Percentiles rank a stretch among this genome's conserved stretches.
phyloP scores from a whole-genome alignment of 2,329 filamentous ascomycete genomes.

The Ascochyta pisi region DNA sequence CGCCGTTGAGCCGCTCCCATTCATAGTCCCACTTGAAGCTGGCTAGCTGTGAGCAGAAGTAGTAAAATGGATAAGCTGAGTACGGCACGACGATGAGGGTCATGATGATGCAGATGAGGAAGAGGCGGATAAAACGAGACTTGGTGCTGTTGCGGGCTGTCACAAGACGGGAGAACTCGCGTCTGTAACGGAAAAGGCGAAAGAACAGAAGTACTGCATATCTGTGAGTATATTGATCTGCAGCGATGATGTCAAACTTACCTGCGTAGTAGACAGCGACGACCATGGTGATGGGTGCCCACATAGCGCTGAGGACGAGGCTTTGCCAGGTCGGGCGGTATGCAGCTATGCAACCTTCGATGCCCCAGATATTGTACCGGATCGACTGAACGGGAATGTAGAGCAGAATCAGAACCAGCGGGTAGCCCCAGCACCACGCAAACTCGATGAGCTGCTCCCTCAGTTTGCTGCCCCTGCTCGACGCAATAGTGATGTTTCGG shows the following conservation, averaged over 20 bases:
- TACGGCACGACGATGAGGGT: slow-evolving; percentile 61
- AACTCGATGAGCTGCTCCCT: slow-evolving; percentile 59
- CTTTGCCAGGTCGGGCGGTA: slow-evolving; percentile 65
- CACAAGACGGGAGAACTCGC: slow-evolving; percentile 64
- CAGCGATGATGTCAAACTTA: slow-evolving; percentile 47
- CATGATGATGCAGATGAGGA: slow-evolving; percentile 61
- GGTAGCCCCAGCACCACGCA: slow-evolving; percentile 63
- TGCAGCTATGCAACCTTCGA: slow-evolving; percentile 64
- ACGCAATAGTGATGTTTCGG: slow-evolving; percentile 59
- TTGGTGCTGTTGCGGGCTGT: slow-evolving; percentile 61
- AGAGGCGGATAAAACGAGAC: slow-evolving; percentile 68
- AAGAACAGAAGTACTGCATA: slow-evolving; percentile 62
- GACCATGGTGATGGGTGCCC: slow-evolving; percentile 62
- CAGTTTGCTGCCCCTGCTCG: slow-evolving; percentile 57
- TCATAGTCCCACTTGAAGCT: slow-evolving; percentile 54
- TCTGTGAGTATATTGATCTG: slow-evolving; percentile 19
- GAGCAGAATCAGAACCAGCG: slow-evolving; percentile 61
- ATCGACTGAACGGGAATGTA: slow-evolving; percentile 67
- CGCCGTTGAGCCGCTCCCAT: slow-evolving; percentile 62
- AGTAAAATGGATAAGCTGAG: slow-evolving; percentile 53
- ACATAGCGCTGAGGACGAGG: slow-evolving; percentile 62
- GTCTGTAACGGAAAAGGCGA: slow-evolving; percentile 67
- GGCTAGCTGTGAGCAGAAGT: slow-evolving; percentile 48
- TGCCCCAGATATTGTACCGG: slow-evolving; percentile 65
- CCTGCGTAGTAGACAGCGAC: slow-evolving; percentile 64